Percentiles rank a stretch among this genome's conserved stretches.
Evolutionary conservation across 2,329 filamentous ascomycete genomes (phyloP).

Genomic region (Colletotrichum chrysophilum): DNA sequence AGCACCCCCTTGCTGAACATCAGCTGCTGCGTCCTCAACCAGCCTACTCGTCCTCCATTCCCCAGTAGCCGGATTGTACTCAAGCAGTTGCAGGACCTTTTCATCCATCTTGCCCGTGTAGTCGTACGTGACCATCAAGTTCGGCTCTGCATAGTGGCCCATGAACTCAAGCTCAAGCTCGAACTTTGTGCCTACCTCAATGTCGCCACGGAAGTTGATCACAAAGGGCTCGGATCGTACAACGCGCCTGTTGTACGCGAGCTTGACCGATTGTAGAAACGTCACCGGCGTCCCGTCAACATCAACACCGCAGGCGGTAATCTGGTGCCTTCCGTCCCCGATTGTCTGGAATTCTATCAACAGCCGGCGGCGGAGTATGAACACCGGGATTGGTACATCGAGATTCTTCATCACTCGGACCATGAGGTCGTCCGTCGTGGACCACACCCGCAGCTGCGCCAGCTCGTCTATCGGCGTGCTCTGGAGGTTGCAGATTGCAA

Average conservation of each 20-base stretch:
- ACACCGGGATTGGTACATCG: constrained; percentile 37
- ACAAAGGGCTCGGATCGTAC: constrained; percentile 41
- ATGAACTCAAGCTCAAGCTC: constrained; percentile 51
- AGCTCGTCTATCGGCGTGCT: constrained; percentile 43
- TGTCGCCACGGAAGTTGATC: constrained; percentile 35
- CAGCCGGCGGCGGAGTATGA: constrained; percentile 40
- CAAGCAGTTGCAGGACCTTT: constrained; percentile 28
- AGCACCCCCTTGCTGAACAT: neutral
- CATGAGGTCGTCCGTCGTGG: constrained; percentile 45
- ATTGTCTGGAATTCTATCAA: constrained; percentile 29
- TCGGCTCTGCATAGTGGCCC: constrained; percentile 51
- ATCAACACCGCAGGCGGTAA: constrained; percentile 41
- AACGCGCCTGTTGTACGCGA: constrained; percentile 39
- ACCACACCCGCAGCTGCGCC: constrained; percentile 36
- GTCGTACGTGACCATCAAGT: constrained; percentile 32
- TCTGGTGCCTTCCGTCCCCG: constrained; percentile 26
- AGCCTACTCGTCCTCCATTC: constrained; percentile 26
- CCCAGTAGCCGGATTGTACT: constrained; percentile 31
- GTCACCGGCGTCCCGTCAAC: constrained; percentile 44
- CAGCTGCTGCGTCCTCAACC: neutral
- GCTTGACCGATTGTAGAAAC: constrained; percentile 44
- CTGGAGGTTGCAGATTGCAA: constrained; percentile 53
- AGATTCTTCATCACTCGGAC: constrained; percentile 43
- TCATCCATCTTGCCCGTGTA: constrained; percentile 11
- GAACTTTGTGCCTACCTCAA: constrained; percentile 28